Conservation (phyloP, 192 early-diverging fungal genomes). For the Gonapodya prolifera region DNA sequence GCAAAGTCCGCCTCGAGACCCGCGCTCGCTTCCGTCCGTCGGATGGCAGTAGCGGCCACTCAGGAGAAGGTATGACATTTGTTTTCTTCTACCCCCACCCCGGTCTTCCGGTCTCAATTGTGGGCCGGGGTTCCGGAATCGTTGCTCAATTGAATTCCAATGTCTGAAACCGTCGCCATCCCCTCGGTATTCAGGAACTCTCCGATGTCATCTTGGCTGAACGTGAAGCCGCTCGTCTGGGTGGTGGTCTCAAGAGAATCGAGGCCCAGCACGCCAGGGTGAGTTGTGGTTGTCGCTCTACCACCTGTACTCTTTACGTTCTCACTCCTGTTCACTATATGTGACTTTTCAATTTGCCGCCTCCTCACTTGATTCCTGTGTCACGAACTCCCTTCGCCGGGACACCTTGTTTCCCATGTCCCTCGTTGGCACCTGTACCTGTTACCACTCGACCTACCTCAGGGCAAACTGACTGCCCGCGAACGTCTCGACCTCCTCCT, state of each 20-base stretch:
- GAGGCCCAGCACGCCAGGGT: conserved; percentile 76
- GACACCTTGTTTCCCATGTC: too few species aligned
- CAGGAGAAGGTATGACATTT: neutral
- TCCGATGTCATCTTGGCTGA: conserved; percentile 38
- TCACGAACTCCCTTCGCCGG: too few species aligned
- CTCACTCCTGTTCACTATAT: neutral
- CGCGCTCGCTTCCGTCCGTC: neutral
- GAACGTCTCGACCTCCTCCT: conserved; percentile 78
- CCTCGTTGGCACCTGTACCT: too few species aligned
- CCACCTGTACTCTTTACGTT: neutral
- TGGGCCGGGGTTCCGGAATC: too few species aligned
- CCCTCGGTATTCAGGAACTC: conserved; percentile 4
- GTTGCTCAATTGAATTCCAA: neutral
- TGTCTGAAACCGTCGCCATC: neutral
- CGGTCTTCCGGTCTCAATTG: neutral
- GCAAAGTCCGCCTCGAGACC: neutral
- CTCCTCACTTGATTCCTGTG: neutral
- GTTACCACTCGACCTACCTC: conserved; percentile 1
- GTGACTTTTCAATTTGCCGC: neutral
- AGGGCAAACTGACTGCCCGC: conserved; percentile 88
- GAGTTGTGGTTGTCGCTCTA: conserved; percentile 5
- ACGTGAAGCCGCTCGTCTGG: conserved; percentile 54
- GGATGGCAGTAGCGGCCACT: neutral
- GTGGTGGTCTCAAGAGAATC: conserved; percentile 70
- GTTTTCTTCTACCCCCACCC: neutral